Evolutionary conservation across 1,284 basidiomycete species (phyloP).

Genomic region (Hymenochaete sp.): DNA sequence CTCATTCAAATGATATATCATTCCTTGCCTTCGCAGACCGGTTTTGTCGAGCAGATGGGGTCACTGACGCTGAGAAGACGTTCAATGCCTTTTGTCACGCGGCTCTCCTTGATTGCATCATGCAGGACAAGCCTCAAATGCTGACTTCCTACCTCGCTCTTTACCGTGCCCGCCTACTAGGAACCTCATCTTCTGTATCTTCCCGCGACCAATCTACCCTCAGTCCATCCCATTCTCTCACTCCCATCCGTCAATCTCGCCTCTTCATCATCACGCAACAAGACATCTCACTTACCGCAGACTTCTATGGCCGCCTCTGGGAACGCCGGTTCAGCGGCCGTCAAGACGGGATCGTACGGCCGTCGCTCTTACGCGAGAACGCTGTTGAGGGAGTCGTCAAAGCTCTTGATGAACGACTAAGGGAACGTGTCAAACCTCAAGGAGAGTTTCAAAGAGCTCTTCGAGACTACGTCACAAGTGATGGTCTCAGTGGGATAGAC

Average conservation of each 20-base stretch:
- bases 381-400: conserved; percentile 56
- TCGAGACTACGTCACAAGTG: conserved; percentile 20
- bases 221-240: too few relatives aligned
- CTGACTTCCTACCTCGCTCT: conserved; percentile 68
- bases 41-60: conserved; percentile 53
- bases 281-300: conserved; percentile 59
- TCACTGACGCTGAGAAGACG: conserved; percentile 47
- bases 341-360: conserved; percentile 50
- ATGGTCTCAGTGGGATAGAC: conserved; percentile 36
- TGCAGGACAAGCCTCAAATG: conserved; percentile 79
- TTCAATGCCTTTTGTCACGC: conserved; percentile 73
- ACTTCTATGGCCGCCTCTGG: conserved; percentile 67
- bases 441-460: background rate
- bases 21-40: conserved; percentile 72
- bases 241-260: too few relatives aligned
- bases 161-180: conserved; percentile 55
- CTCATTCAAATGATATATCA: conserved; percentile 71
- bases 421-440: conserved; percentile 19
- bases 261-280: conserved; percentile 60
- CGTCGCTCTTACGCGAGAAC: conserved; percentile 59
- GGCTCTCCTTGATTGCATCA: conserved; percentile 76
- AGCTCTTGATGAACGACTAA: conserved; percentile 49
- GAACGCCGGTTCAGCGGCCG: conserved; percentile 62
- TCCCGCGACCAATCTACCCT: too few relatives aligned
- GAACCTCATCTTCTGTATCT: too few relatives aligned